These are phyloP conservation scores for Backusella tarrabulga DNA, from an alignment of 192 early-diverging fungal species.

Conservation along the genomic window DNA sequence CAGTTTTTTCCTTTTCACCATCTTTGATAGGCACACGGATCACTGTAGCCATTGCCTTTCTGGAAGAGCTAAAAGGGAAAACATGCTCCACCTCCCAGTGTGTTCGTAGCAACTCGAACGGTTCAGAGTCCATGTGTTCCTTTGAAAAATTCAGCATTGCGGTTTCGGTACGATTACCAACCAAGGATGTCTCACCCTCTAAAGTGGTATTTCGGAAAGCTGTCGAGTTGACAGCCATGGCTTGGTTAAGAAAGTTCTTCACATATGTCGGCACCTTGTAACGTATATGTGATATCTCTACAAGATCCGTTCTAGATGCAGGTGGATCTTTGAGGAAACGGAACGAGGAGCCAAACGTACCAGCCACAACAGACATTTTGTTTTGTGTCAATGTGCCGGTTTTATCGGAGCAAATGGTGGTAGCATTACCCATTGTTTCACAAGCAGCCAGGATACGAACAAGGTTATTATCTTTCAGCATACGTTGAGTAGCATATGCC, in stretches of 20 bases:
- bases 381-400: slow-evolving; percentile 98
- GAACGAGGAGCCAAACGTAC: slow-evolving; percentile 73
- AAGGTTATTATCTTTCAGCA: slow-evolving; percentile 97
- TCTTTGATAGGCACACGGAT: slow-evolving; percentile 54
- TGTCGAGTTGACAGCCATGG: slow-evolving; percentile 82
- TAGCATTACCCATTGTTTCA: slow-evolving; percentile 99
- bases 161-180: slow-evolving; percentile 94
- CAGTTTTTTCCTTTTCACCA: not conserved
- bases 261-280: slow-evolving; percentile 41
- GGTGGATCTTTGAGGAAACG: slow-evolving; percentile 48
- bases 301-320: slow-evolving; percentile 33
- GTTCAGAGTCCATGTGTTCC: slow-evolving; percentile 52
- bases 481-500: slow-evolving; percentile 89
- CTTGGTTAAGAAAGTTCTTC: slow-evolving; percentile 59
- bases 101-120: slow-evolving; percentile 64
- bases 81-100: slow-evolving; percentile 62
- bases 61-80: slow-evolving; percentile 87
- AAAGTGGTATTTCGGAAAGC: slow-evolving; percentile 58
- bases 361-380: slow-evolving; percentile 93
- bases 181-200: slow-evolving; percentile 53
- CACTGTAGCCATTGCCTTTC: slow-evolving; percentile 90
- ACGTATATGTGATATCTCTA: slow-evolving; percentile 49
- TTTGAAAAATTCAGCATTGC: slow-evolving; percentile 86
- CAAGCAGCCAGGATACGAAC: slow-evolving; percentile 94
- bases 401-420: slow-evolving; percentile 98